Percentiles rank a stretch among this genome's conserved stretches.
Evolutionary conservation across 2,329 filamentous ascomycete genomes (phyloP).

Genomic region (Phyllosticta paracitricarpa): DNA sequence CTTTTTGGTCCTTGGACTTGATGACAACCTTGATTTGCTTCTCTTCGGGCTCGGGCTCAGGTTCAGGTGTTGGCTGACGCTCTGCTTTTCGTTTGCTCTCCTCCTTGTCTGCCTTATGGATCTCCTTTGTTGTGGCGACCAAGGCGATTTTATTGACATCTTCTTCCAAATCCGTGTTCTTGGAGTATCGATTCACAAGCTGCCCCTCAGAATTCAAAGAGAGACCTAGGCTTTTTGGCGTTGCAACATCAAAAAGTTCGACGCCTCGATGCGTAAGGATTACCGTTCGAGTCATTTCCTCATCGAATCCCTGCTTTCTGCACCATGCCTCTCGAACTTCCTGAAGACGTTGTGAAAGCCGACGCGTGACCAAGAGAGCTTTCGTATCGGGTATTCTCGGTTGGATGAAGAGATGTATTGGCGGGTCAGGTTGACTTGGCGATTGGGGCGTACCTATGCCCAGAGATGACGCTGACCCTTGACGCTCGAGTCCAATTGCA

Average conservation of each 20-base stretch:
- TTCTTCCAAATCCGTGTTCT: slow-evolving; percentile 40
- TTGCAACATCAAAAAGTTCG: slow-evolving; percentile 66
- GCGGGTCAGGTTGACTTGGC: slow-evolving; percentile 32
- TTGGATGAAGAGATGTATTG: slow-evolving; percentile 56
- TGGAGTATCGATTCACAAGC: slow-evolving; percentile 18
- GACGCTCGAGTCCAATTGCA: not conserved
- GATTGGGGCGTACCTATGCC: not conserved
- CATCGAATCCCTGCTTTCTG: slow-evolving; percentile 45
- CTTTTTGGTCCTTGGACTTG: slow-evolving; percentile 40
- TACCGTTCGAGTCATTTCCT: slow-evolving; percentile 43
- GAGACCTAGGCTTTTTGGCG: slow-evolving; percentile 56
- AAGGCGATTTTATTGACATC: slow-evolving; percentile 55
- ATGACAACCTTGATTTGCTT: slow-evolving; percentile 38
- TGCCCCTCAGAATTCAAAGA: slow-evolving; percentile 33
- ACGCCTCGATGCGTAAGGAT: slow-evolving; percentile 73
- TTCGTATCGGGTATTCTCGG: slow-evolving; percentile 54
- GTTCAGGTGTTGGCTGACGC: slow-evolving; percentile 15
- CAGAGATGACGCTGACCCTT: not conserved
- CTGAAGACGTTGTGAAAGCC: slow-evolving; percentile 56
- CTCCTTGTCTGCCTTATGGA: slow-evolving; percentile 45
- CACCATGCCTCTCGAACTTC: slow-evolving; percentile 63
- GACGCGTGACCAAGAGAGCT: slow-evolving; percentile 54
- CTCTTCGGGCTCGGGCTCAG: slow-evolving; percentile 4
- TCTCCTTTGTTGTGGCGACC: slow-evolving; percentile 64
- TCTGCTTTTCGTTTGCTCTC: slow-evolving; percentile 28